These are phyloP conservation scores for Psophocarpus tetragonolobus DNA, from an alignment of 306 rosid species.

Conservation along the genomic window DNA sequence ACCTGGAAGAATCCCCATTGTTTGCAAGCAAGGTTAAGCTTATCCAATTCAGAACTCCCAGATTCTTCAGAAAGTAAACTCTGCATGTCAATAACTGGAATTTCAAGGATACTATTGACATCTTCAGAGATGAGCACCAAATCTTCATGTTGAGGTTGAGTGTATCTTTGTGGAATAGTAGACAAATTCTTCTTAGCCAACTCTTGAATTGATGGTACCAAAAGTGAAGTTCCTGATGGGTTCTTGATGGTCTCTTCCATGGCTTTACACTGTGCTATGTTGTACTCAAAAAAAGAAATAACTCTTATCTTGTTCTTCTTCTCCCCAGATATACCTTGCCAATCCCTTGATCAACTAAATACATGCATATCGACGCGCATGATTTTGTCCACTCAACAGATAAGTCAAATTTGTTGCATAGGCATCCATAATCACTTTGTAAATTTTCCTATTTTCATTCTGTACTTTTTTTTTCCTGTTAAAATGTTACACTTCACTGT, in stretches of 20 bases:
- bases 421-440: background rate
- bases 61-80: conserved; percentile 21
- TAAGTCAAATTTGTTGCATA: too few relatives aligned
- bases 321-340: background rate
- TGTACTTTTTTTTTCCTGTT: too few relatives aligned
- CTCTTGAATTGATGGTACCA: conserved; percentile 48
- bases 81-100: conserved; percentile 42
- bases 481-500: too few relatives aligned
- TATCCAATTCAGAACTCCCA: conserved; percentile 30
- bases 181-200: conserved; percentile 2
- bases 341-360: background rate
- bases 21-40: conserved; percentile 45
- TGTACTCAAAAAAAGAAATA: background rate
- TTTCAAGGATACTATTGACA: background rate
- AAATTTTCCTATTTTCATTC: too few relatives aligned
- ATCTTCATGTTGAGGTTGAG: conserved; percentile 20
- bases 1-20: conserved; percentile 53
- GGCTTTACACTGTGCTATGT: background rate
- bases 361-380: too few relatives aligned
- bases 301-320: background rate
- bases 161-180: conserved; percentile 39
- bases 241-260: conserved; percentile 32
- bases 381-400: too few relatives aligned
- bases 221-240: conserved; percentile 27
- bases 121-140: background rate